Percentiles rank a stretch among this genome's conserved stretches.
Evolutionary conservation across 108 stramenopile species (phyloP).

Genomic region (Mediolabrus comicus): DNA sequence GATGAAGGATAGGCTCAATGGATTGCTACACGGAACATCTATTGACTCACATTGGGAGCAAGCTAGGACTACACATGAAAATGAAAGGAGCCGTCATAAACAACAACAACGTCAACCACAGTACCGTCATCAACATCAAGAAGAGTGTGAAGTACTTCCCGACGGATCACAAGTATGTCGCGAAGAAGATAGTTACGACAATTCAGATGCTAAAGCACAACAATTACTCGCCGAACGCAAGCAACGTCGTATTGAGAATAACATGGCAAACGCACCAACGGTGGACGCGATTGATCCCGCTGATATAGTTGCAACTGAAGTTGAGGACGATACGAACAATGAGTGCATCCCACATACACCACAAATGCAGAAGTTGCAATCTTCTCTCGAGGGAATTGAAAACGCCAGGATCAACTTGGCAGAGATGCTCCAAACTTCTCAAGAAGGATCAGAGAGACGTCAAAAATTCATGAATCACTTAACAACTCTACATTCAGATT

Average conservation of each 20-base stretch:
- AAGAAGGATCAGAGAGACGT: neutral
- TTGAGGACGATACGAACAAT: conserved; percentile 2
- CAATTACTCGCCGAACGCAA: conserved; percentile 16
- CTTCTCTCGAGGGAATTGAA: neutral
- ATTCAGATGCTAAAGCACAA: conserved; percentile 6
- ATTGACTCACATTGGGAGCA: conserved; percentile 2
- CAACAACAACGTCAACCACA: conserved; percentile 13
- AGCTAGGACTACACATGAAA: neutral
- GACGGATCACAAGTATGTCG: conserved; percentile 21
- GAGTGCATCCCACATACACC: conserved; percentile 1
- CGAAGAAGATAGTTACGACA: neutral
- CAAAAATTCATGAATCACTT: neutral
- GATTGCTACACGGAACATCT: neutral
- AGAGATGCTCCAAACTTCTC: neutral
- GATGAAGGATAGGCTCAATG: neutral
- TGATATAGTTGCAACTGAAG: neutral
- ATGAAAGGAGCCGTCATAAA: neutral
- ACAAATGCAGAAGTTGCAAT: neutral
- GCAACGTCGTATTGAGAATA: conserved; percentile 16
- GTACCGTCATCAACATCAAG: neutral
- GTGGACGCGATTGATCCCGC: conserved; percentile 11
- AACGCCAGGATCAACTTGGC: neutral
- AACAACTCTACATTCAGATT: neutral
- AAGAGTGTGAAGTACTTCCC: conserved; percentile 17
- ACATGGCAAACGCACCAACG: conserved; percentile 22